Evolutionary conservation across 306 rosid species (phyloP), one percentile per base, ranked within the genome.

Genomic region (Luffa aegyptiaca): DNA sequence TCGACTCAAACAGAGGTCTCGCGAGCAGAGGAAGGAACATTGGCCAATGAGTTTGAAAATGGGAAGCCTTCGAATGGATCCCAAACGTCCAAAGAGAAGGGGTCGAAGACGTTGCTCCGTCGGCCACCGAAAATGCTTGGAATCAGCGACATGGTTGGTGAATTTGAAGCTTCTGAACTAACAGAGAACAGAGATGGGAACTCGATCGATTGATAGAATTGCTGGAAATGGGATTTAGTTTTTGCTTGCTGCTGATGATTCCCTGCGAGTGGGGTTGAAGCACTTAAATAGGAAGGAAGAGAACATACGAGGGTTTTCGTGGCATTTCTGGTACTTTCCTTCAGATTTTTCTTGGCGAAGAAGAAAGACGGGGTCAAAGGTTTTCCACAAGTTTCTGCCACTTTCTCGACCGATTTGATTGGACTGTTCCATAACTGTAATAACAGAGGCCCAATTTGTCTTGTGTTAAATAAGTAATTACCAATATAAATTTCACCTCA

Each of bases 91-190:
- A 82, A 35, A 0, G 87, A 85, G 17, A 75, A 46, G 7, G 85
- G 88, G 26, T 82, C 83, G 83, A 74, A 83, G 77, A 78, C 4
- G 83, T 73, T 83, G 81, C 65, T 80, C 3, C 83, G 56, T 5
- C 81, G 80, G 7, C 79, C 83, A 36, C 86, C 79, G 57, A 81
- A 81, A 35, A 51, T 8, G 63, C 79, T 85, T 13, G 81, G 85
- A 62, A 84, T 70, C 80, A 82, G 18, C 5, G 82, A n/a, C 82
- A 79, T 79, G 9, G 2, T 48, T 3, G 10, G 0, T 4, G 31
- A 26, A 26, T 26, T 4, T 39, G 42, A 6, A 39, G 5, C 42
- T 39, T 39, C 42, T 39, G 1, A 39, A 39, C 42, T 10, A 14
- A 48, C 10, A 48, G 14, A 10, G 52, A 48, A 48, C 52, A 48